phyloP scores from a whole-genome alignment of 306 rosid species.

The Vigna radiata region DNA sequence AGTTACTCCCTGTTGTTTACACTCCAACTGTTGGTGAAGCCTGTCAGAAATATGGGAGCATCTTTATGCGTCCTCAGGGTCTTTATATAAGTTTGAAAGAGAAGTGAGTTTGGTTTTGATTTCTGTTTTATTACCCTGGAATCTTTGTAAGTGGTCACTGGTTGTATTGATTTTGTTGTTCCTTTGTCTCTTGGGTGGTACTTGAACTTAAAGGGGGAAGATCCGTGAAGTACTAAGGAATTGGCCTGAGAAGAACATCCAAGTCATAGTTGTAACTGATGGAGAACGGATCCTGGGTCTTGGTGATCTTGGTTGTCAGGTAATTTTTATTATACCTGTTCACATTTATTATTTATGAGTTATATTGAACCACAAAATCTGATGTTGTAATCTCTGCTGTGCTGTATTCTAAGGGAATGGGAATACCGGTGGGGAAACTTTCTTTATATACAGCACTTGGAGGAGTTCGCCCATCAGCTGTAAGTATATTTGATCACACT shows the following conservation, averaged over 20 bases:
- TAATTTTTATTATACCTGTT: constrained; percentile 41
- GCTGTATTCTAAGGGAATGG: constrained; percentile 85
- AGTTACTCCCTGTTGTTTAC: constrained; percentile 91
- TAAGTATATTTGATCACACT: constrained; percentile 54
- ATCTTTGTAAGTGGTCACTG: constrained; percentile 3
- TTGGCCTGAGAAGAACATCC: constrained; percentile 97
- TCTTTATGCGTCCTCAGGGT: constrained; percentile 91
- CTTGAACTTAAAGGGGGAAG: constrained; percentile 71
- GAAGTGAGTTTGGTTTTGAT: constrained; percentile 65
- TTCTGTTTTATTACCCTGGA: neutral
- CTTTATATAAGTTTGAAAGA: constrained; percentile 94
- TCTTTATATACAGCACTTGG: constrained; percentile 95
- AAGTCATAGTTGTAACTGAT: constrained; percentile 96
- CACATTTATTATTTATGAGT: neutral
- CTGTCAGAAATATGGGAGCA: constrained; percentile 97
- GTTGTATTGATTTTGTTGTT: constrained; percentile 36
- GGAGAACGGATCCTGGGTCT: constrained; percentile 97
- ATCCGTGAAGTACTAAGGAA: constrained; percentile 91
- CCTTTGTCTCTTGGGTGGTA: constrained; percentile 29
- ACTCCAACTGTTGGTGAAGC: constrained; percentile 99
- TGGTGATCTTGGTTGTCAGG: constrained; percentile 99
- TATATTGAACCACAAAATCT: constrained; percentile 27
- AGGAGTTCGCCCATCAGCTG: constrained; percentile 97
- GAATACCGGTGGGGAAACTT: constrained; percentile 97
- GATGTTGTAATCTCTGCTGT: constrained; percentile 34